Evolutionary conservation across 1,139 yeast species (phyloP), one percentile per base, ranked within the genome.

Genomic region (Candida smagusa): DNA sequence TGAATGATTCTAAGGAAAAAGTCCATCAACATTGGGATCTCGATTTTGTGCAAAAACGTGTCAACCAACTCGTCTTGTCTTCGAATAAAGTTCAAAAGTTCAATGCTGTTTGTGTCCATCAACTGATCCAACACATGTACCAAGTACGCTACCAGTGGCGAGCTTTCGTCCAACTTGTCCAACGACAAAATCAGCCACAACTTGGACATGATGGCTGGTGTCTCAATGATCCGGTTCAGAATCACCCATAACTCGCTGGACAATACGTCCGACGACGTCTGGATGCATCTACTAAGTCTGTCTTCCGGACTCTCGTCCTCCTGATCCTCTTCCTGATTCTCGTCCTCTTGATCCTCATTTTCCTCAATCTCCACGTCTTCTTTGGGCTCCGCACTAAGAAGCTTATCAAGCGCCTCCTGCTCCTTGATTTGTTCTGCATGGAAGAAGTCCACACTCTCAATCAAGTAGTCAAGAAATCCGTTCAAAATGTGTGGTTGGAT

Each of bases 1-100:
- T 82, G 82, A 26, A 81, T 78, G 12, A 81, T 68, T 47, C 81
- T 68, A 27, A 81, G 57, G 36, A 81, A 64, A 46, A 78, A 79
- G 47, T 72, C 77, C 74, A 69, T 70, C 26, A 72, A 52, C 70
- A 80, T 72, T 1, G 84, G 82, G 23, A 77, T 73, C 40, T 77
- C 83, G 26, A 79, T 67, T 48, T 78, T 81, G 28, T 60, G 61
- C 32, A 79, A 53, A 49, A 79, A 78, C 9, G 70, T 63, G 44
- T 78, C 83, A 7, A 79, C 85, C 35, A 80, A 56, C 44, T 65
- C 62, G 0, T 61, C 58, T 50, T 77, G 81, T 29, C 68, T 63
- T 43, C 84, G 58, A 29, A 80, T 66, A 46, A 75, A 79, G 46
- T 77, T 75, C 40, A 79, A 59, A 42, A 78, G 65, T 43, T 70